Evolutionary conservation across 257 asterid genomes (phyloP).

Genomic region (Hygrophila difformis): DNA sequence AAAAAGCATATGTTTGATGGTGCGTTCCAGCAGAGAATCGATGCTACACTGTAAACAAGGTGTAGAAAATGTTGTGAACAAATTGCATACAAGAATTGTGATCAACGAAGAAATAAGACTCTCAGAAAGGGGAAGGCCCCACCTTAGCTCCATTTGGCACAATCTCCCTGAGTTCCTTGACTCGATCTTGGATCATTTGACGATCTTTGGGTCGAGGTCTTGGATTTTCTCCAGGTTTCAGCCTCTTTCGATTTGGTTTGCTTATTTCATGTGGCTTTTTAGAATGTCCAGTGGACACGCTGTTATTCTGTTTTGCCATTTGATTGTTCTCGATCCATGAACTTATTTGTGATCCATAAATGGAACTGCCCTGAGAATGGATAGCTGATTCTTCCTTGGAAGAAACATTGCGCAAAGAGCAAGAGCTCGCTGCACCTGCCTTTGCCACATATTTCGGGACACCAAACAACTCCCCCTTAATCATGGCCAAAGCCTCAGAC

Average conservation of each 20-base stretch:
- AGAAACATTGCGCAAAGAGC: neutral
- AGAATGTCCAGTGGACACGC: constrained; percentile 45
- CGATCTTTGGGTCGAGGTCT: constrained; percentile 82
- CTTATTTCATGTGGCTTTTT: constrained; percentile 37
- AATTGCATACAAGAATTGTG: neutral
- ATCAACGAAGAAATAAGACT: neutral
- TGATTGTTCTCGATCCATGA: constrained; percentile 64
- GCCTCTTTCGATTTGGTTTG: constrained; percentile 60
- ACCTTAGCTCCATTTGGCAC: constrained; percentile 82
- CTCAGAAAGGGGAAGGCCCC: neutral
- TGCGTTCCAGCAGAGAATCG: constrained; percentile 70
- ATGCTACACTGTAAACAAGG: constrained; percentile 72
- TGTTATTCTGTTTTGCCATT: constrained; percentile 35
- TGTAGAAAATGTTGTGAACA: neutral
- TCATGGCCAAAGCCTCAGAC: constrained; percentile 30
- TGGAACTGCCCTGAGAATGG: constrained; percentile 54
- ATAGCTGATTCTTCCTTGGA: constrained; percentile 41
- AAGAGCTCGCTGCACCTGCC: constrained; percentile 33
- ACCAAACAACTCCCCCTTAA: constrained; percentile 47
- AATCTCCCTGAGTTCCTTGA: constrained; percentile 71
- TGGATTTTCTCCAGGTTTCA: constrained; percentile 72
- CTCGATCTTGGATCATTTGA: constrained; percentile 94
- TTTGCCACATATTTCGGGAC: constrained; percentile 45
- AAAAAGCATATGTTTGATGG: constrained; percentile 80
- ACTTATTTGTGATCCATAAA: constrained; percentile 63